Percentiles rank a stretch among this genome's conserved stretches.
These are phyloP conservation scores for Aegilops longissima DNA, from an alignment of 176 grass and related monocot genomes.

Conservation along the genomic window DNA sequence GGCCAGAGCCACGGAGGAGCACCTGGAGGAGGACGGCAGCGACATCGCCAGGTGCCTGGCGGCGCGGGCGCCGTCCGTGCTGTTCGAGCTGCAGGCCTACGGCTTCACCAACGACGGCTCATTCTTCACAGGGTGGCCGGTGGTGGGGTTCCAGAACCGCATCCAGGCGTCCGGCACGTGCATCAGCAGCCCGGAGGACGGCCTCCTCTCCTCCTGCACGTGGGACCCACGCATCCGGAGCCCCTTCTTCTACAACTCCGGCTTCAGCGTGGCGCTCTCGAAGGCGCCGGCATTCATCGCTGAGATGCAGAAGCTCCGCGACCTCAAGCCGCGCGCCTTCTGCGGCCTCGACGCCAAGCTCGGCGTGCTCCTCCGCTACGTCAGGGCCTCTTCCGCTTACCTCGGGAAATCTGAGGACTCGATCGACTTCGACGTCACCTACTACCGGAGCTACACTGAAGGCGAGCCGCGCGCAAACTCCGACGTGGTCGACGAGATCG, in stretches of 20 bases:
- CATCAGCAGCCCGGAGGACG: constrained; percentile 12
- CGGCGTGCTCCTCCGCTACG: constrained; percentile 52
- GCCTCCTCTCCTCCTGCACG: constrained; percentile 26
- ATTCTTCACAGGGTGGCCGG: constrained; percentile 36
- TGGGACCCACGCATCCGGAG: constrained; percentile 50
- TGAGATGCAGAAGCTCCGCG: constrained; percentile 46
- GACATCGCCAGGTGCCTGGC: constrained; percentile 23
- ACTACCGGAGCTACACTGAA: constrained; percentile 40
- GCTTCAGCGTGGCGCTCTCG: constrained; percentile 40
- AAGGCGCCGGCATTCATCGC: constrained; percentile 21
- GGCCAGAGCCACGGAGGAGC: background rate
- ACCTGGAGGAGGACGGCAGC: background rate
- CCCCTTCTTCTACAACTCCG: constrained; percentile 38
- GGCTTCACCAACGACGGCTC: constrained; percentile 51
- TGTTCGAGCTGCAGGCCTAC: background rate
- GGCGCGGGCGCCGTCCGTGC: background rate
- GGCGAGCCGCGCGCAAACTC: constrained; percentile 5
- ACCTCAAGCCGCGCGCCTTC: constrained; percentile 34
- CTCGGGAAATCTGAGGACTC: constrained; percentile 54
- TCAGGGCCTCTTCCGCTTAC: constrained; percentile 43
- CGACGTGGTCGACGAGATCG: constrained; percentile 50
- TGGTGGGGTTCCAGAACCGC: constrained; percentile 44
- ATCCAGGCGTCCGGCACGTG: constrained; percentile 40
- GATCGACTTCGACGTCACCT: constrained; percentile 47
- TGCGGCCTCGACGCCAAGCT: constrained; percentile 41